Evolutionary conservation across 192 early-diverging fungal species (phyloP), one percentile per base, ranked within the genome.

Genomic region (Linnemannia hyalina): DNA sequence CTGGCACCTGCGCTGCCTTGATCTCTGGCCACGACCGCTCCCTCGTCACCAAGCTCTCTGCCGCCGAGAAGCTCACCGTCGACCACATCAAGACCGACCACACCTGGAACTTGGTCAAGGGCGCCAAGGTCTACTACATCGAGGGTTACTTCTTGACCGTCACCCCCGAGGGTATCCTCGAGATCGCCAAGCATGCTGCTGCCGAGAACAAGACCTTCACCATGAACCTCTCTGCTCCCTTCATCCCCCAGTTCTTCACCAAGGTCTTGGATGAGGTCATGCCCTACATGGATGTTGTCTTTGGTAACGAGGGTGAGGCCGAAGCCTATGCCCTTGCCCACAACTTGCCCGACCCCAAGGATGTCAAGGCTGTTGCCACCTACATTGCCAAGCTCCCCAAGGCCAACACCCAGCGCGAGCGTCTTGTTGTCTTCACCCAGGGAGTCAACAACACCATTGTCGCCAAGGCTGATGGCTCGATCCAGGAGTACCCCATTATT

Each of bases 221-320:
- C 70, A 93, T 98, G 91, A 99, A 99, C 93, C 88, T 99, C 77
- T 98, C 97, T 79, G 98, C 98, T 41, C 97, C 97, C 55, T 99
- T 98, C 90, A 93, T 99, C 70, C 91, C 97, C 49, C 94, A 97
- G 89, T 97, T 98, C 94, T 99, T 98, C 93, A 97, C 93, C 90
- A 91, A 94, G 68, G 92, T 90, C 63, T 82, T 99, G 44, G 93
- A 96, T 78, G 92, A 92, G 76, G 91, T 96, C 40, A 76, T 96
- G 75, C 95, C 95, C 47, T 98, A 98, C 91, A 92, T 94, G 78
- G 96, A 99, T 90, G 89, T 98, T 68, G 87, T 99, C 75, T 98
- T 99, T 91, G 97, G 98, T 90, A 99, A 99, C 87, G 98, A 99
- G 88, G 91, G 95, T 88, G 98, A 99, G 88, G 97, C 98, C 38